phyloP scores from a whole-genome alignment of 2,329 filamentous ascomycete species.

The Xylaria digitata region DNA sequence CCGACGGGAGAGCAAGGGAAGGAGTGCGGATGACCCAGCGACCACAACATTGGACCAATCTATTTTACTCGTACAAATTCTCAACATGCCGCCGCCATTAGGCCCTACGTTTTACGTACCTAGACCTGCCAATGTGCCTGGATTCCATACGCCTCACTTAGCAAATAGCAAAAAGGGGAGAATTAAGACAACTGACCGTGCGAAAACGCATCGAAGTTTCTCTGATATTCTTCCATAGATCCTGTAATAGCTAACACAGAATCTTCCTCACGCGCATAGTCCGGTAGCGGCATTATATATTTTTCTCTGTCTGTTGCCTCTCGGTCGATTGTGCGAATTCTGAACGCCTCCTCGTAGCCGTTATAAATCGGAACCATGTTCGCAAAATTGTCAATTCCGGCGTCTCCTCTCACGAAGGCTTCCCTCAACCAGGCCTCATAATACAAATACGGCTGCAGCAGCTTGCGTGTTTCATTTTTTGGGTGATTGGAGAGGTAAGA shows the following conservation, averaged over 20 bases:
- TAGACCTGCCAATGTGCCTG: not conserved
- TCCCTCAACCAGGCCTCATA: slow-evolving; percentile 5
- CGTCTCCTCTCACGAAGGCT: not conserved
- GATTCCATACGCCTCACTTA: not conserved
- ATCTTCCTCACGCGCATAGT: not conserved
- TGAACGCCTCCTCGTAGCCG: not conserved
- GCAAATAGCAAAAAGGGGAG: not conserved
- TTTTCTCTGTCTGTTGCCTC: not conserved
- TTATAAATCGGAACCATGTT: slow-evolving; percentile 7
- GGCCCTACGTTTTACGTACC: not conserved
- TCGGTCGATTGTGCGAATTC: not conserved
- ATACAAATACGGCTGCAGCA: not conserved
- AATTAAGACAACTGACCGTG: slow-evolving; percentile 2
- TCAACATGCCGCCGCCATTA: not conserved
- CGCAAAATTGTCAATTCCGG: not conserved
- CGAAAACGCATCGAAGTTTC: not conserved
- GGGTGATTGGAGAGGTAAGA: not conserved
- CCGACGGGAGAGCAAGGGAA: slow-evolving; percentile 2
- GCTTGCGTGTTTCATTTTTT: not conserved
- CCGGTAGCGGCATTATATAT: slow-evolving; percentile 1
- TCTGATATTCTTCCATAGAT: not conserved
- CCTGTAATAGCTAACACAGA: not conserved
- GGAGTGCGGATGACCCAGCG: slow-evolving; percentile 1
- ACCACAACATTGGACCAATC: slow-evolving; percentile 12
- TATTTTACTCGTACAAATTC: not conserved